Evolutionary conservation across 345 rosid genomes (phyloP), one percentile per base, ranked within the genome.

Genomic region (Microthlaspi erraticum): DNA sequence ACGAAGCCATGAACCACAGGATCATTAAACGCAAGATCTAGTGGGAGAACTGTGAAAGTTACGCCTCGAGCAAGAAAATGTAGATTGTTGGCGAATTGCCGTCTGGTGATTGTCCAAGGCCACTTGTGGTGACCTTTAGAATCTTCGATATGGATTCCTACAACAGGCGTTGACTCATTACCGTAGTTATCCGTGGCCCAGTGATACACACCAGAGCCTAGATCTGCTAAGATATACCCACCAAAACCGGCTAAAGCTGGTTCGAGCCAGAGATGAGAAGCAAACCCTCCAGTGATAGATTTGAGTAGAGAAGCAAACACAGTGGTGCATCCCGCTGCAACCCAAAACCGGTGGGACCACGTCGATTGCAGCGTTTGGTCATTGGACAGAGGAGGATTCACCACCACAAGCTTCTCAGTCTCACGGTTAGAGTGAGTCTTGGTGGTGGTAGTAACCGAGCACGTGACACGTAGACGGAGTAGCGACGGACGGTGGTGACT

Each of bases 131-230:
- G 98, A 10, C 96, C 90, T 51, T 82, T 90, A 57, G 84, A 86
- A 18, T 88, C 93, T 68, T 86, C 90, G 1, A 89, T 89, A 44
- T 89, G 97, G 9, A 77, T 3, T 23, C 97, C 92, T 6, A 91
- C 82, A 34, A 89, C 2, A 0, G 88, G 92, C 5, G 90, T 89
- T 1, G 87, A 80, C 6, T 60, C 87, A 58, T 79, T 87, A 0
- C 97, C 97, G 10, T 86, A 88, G 68, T 91, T 91, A 54, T 91
- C 97, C 4, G 83, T 86, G 34, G 90, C 93, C 97, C 97, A 91
- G 34, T 91, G 97, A 78, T 88, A 88, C 9, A 88, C 82, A 18
- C 96, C 96, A 2, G 96, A 88, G 37, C 88, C 87, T 2, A 91
- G 81, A 75, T 91, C 97, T 7, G 90, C 88, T 31, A 83, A 75